Percentiles rank a stretch among this genome's conserved stretches.
Evolutionary conservation across 2,329 filamentous ascomycete genomes (phyloP).

Genomic region (Fusarium sp.): DNA sequence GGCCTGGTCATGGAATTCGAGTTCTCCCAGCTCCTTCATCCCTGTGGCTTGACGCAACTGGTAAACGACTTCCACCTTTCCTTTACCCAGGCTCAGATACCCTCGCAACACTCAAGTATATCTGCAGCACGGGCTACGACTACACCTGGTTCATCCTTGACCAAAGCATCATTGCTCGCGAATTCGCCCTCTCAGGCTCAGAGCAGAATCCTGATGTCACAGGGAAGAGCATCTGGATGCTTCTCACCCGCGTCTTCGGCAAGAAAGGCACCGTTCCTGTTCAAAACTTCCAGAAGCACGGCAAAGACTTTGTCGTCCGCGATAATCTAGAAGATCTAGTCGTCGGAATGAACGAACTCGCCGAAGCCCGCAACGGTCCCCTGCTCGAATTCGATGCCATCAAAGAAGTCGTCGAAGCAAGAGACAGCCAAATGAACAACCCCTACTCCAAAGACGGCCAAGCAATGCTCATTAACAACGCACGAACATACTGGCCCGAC

Average conservation of each 20-base stretch:
- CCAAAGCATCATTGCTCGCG: conserved; percentile 68
- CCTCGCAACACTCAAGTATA: conserved; percentile 67
- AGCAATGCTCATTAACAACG: conserved; percentile 70
- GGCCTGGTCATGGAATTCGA: conserved; percentile 70
- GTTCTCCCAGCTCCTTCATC: conserved; percentile 71
- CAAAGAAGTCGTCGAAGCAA: conserved; percentile 61
- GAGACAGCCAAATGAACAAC: conserved; percentile 69
- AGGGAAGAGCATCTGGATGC: conserved; percentile 65
- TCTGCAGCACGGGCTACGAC: conserved; percentile 70
- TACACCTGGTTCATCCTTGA: conserved; percentile 73
- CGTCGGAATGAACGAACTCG: conserved; percentile 69
- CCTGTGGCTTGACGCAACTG: conserved; percentile 71
- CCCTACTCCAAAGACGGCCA: conserved; percentile 70
- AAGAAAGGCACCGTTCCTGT: conserved; percentile 65
- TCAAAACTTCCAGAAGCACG: conserved; percentile 69
- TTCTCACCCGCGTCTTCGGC: conserved; percentile 64
- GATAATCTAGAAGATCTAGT: conserved; percentile 67
- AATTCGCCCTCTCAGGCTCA: conserved; percentile 71
- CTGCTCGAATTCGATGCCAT: conserved; percentile 59
- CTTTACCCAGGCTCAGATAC: conserved; percentile 70
- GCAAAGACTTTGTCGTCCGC: conserved; percentile 70
- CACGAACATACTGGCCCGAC: conserved; percentile 67
- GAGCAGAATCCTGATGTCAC: conserved; percentile 74
- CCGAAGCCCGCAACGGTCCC: conserved; percentile 59
- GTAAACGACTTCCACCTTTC: conserved; percentile 67